Evolutionary conservation across 2,329 filamentous ascomycete species (phyloP).

Genomic region (Colletotrichum filicis): DNA sequence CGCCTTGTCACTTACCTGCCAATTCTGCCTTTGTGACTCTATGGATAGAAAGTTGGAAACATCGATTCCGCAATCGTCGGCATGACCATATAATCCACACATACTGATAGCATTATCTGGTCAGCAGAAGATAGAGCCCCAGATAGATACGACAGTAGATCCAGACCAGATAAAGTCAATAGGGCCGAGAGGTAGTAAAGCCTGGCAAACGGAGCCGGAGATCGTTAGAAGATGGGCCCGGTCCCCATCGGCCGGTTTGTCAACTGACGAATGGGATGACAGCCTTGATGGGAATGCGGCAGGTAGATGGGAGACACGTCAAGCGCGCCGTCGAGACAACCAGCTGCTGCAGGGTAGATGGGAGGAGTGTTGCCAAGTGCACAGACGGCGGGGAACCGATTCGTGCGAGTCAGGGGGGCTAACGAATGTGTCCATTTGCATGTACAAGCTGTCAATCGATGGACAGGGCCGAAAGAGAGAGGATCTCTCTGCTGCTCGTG

Average conservation of each 20-base stretch:
- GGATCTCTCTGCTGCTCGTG: not conserved
- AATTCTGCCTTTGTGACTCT: not conserved
- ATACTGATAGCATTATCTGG: not conserved
- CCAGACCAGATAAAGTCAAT: slow-evolving; percentile 12
- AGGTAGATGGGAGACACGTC: slow-evolving; percentile 24
- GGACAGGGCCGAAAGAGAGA: not conserved
- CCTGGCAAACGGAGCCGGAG: slow-evolving; percentile 1
- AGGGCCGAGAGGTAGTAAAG: slow-evolving; percentile 7
- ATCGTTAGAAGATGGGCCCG: slow-evolving; percentile 3
- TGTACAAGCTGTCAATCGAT: slow-evolving; percentile 4
- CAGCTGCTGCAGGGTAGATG: slow-evolving; percentile 14
- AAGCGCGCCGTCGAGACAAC: slow-evolving; percentile 6
- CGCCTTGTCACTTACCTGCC: not conserved
- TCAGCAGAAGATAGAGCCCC: not conserved
- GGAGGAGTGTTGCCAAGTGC: slow-evolving; percentile 1
- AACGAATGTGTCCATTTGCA: not conserved
- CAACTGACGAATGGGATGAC: slow-evolving; percentile 21
- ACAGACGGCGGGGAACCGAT: slow-evolving; percentile 14
- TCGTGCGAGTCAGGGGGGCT: slow-evolving; percentile 21
- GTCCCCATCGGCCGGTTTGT: not conserved
- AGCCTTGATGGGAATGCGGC: slow-evolving; percentile 19
- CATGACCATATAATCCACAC: slow-evolving; percentile 14
- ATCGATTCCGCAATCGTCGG: slow-evolving; percentile 3
- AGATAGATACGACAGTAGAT: slow-evolving; percentile 15
- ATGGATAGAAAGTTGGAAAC: not conserved